phyloP scores from a whole-genome alignment of 306 rosid species.

The Senna tora region DNA sequence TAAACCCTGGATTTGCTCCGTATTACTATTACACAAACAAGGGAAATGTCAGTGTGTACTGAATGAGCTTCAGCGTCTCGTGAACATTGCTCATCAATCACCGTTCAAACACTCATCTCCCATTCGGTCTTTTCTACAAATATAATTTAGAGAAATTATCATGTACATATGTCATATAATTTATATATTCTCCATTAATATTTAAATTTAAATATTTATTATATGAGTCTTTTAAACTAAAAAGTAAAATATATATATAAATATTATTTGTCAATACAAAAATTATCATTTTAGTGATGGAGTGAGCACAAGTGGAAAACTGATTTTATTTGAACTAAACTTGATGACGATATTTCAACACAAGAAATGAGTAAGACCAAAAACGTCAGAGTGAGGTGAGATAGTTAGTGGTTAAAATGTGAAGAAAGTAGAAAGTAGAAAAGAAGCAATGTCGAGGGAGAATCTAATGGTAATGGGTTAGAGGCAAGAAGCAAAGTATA shows the following conservation, averaged over 20 bases:
- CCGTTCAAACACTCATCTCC: constrained; percentile 5
- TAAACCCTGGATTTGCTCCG: neutral
- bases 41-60: neutral
- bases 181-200: no score
- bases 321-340: neutral
- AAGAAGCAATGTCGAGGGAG: neutral
- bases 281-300: neutral
- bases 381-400: neutral
- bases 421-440: neutral
- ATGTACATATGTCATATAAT: no score
- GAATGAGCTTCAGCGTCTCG: neutral
- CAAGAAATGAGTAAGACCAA: neutral
- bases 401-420: neutral
- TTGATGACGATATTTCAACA: neutral
- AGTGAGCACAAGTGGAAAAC: neutral
- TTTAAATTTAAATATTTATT: no score
- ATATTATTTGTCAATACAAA: no score
- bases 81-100: constrained; percentile 10
- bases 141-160: no score
- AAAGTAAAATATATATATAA: no score
- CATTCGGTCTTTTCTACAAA: no score
- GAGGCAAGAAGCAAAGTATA: neutral
- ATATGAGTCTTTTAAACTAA: no score
- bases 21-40: neutral
- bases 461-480: neutral